Evolutionary conservation across 225 moss, liverwort and hornwort genomes (phyloP), one percentile per base, ranked within the genome.

Genomic region (Antitrichia curtipendula): DNA sequence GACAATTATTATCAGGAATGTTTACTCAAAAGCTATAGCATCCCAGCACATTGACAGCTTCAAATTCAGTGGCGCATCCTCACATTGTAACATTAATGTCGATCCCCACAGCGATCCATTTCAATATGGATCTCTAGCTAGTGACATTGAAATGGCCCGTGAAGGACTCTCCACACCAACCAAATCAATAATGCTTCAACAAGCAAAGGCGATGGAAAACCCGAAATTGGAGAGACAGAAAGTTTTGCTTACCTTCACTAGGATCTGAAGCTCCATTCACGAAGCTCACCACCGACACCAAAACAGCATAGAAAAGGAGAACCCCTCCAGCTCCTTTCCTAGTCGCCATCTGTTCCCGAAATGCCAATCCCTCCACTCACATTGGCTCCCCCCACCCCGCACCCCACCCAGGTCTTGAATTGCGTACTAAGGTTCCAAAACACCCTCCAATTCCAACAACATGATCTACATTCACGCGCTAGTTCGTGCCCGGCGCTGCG

Each of bases 191-290:
- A 57, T 34, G 36, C 68, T 58, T 60, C 71, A 58, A 43, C 70
- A 50, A 64, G 52, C 40, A 53, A 63, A 32, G 16, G 13, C 38
- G 13, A 38, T 60, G 25, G 34, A 80, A 9, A 27, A 65, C 0
- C 2, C 9, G 62, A 34, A 57, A 68, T 60, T 20, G n/a, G 8
- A 64, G 70, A 24, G 16, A 10, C n/a, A 20, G 22, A 66, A 45
- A 56, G 53, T 24, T 68, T 72, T 4, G 43, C 28, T 49, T 71
- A 93, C 93, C 93, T 90, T 93, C 93, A 32, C 50, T 81, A n/a
- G 89, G n/a, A 56, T 90, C 84, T 27, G 93, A 89, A 82, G 60
- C 28, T 86, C 84, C 93, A 91, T 84, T 63, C 75, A 81, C 92
- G 45, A 71, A 87, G 82, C 89, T 89, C 89, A 61, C 82, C 80